These are phyloP conservation scores for Groenewaldozyma sp. DNA, from an alignment of 1,139 yeast genomes.

Conservation along the genomic window DNA sequence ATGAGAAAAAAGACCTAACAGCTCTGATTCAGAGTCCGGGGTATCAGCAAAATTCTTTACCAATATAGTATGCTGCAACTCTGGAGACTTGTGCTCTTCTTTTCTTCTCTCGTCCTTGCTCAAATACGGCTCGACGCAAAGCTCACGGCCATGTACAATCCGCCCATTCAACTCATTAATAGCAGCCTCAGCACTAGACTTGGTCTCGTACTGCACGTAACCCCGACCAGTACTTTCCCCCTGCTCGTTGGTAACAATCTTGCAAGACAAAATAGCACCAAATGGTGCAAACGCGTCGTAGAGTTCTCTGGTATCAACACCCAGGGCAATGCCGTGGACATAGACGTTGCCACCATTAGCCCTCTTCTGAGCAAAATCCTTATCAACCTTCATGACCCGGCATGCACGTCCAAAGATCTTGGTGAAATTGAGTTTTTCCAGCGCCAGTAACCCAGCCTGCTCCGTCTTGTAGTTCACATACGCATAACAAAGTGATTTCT, in stretches of 20 bases:
- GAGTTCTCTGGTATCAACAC: conserved; percentile 78
- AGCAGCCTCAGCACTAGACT: conserved; percentile 76
- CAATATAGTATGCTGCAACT: no score
- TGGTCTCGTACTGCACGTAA: conserved; percentile 80
- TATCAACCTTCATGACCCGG: conserved; percentile 44
- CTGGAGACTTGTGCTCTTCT: no score
- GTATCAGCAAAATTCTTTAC: neutral
- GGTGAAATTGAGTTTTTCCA: conserved; percentile 38
- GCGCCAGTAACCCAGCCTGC: conserved; percentile 34
- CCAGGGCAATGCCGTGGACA: conserved; percentile 54
- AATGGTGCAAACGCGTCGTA: conserved; percentile 82
- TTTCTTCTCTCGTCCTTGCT: conserved; percentile 73
- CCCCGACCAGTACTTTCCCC: conserved; percentile 82
- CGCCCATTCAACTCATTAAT: conserved; percentile 83
- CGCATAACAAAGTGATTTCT: conserved; percentile 41
- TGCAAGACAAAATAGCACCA: conserved; percentile 77
- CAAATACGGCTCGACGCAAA: conserved; percentile 76
- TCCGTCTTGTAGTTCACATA: conserved; percentile 38
- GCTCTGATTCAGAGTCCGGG: conserved; percentile 33
- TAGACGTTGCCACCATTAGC: conserved; percentile 26
- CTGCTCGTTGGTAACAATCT: conserved; percentile 71
- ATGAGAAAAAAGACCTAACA: conserved; percentile 49
- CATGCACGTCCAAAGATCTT: conserved; percentile 35
- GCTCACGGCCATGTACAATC: conserved; percentile 69
- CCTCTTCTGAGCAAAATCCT: conserved; percentile 21